Conservation (phyloP, 139 green algal species). For the Nannochloris sp. region DNA sequence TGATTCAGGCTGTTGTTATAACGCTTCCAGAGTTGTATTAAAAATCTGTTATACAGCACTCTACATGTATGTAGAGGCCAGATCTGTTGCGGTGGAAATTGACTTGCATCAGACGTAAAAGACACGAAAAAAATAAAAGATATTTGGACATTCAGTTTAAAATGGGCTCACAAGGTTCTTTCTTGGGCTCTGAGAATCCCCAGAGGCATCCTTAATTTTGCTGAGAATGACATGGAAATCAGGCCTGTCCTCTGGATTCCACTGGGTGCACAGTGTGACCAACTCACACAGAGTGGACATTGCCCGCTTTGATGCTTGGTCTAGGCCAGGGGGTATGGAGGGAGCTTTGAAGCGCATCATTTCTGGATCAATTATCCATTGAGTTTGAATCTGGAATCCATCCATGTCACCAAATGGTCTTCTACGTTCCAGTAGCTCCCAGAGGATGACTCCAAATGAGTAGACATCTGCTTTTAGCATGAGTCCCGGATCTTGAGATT, state of each 20-base stretch:
- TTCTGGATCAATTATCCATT: conserved; percentile 27
- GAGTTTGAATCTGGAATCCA: conserved; percentile 34
- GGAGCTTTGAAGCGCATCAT: conserved; percentile 19
- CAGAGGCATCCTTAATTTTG: neutral
- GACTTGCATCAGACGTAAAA: no score
- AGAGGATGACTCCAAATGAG: conserved; percentile 28
- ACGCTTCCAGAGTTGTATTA: no score
- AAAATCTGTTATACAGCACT: no score
- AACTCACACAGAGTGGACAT: conserved; percentile 18
- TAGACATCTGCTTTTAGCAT: conserved; percentile 33
- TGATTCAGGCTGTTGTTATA: no score
- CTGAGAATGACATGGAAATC: conserved; percentile 23
- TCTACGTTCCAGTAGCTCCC: conserved; percentile 30
- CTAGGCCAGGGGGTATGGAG: conserved; percentile 2
- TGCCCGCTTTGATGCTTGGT: neutral
- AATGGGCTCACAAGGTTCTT: no score
- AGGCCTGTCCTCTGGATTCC: conserved; percentile 23
- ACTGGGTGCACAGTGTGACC: conserved; percentile 17
- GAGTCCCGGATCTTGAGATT: neutral
- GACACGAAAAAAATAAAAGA: no score
- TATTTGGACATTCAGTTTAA: no score
- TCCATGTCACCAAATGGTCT: conserved; percentile 35
- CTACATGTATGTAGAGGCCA: no score
- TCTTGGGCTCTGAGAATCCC: no score
- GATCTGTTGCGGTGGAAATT: no score